Base-by-base conservation (phyloP, 306 rosid genomes). In the Dalbergia cochinchinensis region DNA sequence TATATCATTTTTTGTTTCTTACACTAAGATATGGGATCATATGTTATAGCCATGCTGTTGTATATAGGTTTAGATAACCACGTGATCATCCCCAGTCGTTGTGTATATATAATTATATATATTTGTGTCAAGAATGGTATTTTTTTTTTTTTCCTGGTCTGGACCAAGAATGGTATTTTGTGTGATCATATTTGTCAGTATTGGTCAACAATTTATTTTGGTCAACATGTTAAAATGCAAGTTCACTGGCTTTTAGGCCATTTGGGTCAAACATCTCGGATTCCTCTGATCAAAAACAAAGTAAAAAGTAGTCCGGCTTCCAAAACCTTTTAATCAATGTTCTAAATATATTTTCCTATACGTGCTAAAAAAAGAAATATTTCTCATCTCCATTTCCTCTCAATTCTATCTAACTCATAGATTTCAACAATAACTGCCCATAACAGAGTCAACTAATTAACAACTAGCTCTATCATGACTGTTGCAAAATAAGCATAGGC, bases 1-100 rank as follows among this genome's bases (percentile, higher is more conserved):
- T 69, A 5, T 34, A 45, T 71, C 54, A 74, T 58, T 69, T 50
- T 78, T 82, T 78, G 77, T 80, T 74, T 65, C 59, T 39, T 74
- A 20, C 22, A 54, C 22, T 44, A 50, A 64, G 14, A 69, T 35
- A 61, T 57, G 54, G 58, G 65, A 53, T 67, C 79, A 11, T 47
- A 71, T 47, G 35, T 47, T 47, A 20, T 59, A 70, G 66, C 53
- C 22, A 14, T 64, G 37, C n/a, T 71, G 18, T 65, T 79, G 63
- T 82, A 64, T 82, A 64, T 64, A 85, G 73, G 20, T 78, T 61
- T 61, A 73, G 59, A 66, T 20, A 3, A 26, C 19, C 48, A 50
- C n/a, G 0, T 74, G 60, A 19, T 57, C 53, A 50, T 83, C 74
- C 66, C 37, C 11, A 45, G 35, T 71, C 58, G 54, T 71, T 80